A percentile compares a stretch with the other conserved stretches of the same genome.
phyloP scores from a whole-genome alignment of 352 stramenopile species.

The Phytophthora uliginosa region DNA sequence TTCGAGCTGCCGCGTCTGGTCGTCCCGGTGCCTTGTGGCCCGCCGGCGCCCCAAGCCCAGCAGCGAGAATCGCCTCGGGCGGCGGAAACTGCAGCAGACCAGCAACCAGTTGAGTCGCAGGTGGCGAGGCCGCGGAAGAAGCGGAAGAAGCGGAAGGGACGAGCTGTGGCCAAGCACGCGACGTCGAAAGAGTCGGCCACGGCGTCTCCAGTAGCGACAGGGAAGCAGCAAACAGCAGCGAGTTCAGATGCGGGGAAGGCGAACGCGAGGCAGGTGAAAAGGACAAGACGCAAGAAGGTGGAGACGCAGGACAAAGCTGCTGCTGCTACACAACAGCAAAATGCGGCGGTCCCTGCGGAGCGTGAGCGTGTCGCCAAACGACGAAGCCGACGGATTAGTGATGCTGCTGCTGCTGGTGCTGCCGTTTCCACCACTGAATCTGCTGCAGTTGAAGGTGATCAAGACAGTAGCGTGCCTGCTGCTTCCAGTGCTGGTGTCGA shows the following conservation, averaged over 20 bases:
- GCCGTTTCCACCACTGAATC: not conserved
- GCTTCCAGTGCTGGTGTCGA: not conserved
- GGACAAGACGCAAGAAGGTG: not conserved
- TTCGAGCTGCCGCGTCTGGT: slow-evolving; percentile 28
- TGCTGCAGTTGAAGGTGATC: not conserved
- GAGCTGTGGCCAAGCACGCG: not conserved
- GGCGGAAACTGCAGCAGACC: not conserved
- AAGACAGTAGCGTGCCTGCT: not conserved
- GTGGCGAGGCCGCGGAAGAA: not conserved
- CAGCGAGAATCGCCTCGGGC: not conserved
- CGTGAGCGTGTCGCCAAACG: not conserved
- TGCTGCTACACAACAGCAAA: not conserved
- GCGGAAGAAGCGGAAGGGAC: slow-evolving; percentile 1
- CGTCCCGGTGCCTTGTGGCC: not conserved
- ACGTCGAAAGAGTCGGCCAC: not conserved
- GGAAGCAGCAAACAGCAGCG: not conserved
- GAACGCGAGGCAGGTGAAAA: not conserved
- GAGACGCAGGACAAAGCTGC: not conserved
- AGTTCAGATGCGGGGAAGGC: not conserved
- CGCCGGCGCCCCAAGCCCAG: not conserved
- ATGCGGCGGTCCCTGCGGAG: not conserved
- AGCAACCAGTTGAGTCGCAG: not conserved
- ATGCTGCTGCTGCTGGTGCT: not conserved
- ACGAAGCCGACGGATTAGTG: not conserved
- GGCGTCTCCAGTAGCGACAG: not conserved